Percentiles rank a stretch among this genome's conserved stretches.
phyloP scores from a whole-genome alignment of 352 stramenopile species.

The Pythium rishiriense region DNA sequence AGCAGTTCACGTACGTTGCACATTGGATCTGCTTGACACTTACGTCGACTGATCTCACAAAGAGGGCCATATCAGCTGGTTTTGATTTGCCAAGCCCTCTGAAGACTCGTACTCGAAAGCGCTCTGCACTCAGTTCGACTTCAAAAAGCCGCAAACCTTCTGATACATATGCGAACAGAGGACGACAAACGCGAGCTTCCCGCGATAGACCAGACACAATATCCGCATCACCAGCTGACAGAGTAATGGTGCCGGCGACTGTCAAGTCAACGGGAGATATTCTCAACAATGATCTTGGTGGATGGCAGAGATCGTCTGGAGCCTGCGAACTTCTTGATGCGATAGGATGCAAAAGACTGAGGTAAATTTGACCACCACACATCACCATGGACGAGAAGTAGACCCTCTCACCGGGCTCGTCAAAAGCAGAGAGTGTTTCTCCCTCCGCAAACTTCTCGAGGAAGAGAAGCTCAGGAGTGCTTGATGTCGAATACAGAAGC shows the following conservation, averaged over 20 bases:
- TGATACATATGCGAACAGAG: conserved; percentile 42
- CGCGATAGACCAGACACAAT: not conserved
- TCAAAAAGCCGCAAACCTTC: conserved; percentile 61
- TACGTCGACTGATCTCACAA: conserved; percentile 34
- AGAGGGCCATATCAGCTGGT: not conserved
- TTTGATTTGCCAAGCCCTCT: conserved; percentile 16
- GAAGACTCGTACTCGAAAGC: conserved; percentile 52
- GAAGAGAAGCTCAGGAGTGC: conserved; percentile 12
- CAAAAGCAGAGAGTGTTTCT: conserved; percentile 35
- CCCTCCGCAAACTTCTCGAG: conserved; percentile 26
- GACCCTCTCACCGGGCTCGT: conserved; percentile 30
- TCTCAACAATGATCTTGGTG: conserved; percentile 28
- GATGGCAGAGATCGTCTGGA: conserved; percentile 9
- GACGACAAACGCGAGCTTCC: conserved; percentile 11
- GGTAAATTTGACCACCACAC: conserved; percentile 45
- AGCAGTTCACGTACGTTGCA: conserved; percentile 36
- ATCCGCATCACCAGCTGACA: conserved; percentile 21
- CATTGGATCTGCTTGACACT: conserved; percentile 41
- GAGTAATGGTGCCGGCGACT: conserved; percentile 2
- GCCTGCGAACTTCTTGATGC: conserved; percentile 14
- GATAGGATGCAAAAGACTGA: conserved; percentile 43
- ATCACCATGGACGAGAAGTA: conserved; percentile 55
- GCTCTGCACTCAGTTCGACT: conserved; percentile 37
- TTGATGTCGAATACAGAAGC: conserved; percentile 24
- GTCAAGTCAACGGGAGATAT: conserved; percentile 27